phyloP scores from a whole-genome alignment of 202 grass and related monocot genomes.

The Elaeis oleifera region DNA sequence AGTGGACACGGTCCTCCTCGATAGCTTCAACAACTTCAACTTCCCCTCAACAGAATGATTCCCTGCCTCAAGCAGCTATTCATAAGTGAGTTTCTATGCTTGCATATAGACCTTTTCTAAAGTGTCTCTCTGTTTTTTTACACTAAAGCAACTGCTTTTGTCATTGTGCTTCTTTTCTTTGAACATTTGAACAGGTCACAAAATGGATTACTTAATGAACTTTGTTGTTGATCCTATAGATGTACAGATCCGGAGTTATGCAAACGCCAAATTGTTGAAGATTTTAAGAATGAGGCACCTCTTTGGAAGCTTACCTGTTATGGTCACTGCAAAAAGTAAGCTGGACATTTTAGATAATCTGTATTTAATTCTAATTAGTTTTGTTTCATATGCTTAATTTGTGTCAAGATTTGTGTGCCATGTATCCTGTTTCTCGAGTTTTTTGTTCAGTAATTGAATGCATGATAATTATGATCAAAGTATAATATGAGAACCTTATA shows the following conservation, averaged over 20 bases:
- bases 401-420: neutral
- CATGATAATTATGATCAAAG: neutral
- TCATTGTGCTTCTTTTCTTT: neutral
- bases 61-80: slow-evolving; percentile 26
- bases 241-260: slow-evolving; percentile 69
- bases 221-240: slow-evolving; percentile 33
- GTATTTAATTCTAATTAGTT: neutral
- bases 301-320: slow-evolving; percentile 97
- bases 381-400: neutral
- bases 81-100: slow-evolving; percentile 52
- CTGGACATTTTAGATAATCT: neutral
- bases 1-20: slow-evolving; percentile 52
- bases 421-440: neutral
- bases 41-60: slow-evolving; percentile 29
- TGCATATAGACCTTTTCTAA: neutral
- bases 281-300: slow-evolving; percentile 81
- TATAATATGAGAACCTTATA: neutral
- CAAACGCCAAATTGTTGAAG: slow-evolving; percentile 65
- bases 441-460: neutral
- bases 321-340: slow-evolving; percentile 63
- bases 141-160: neutral
- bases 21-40: slow-evolving; percentile 20
- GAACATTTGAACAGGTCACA: slow-evolving; percentile 1
- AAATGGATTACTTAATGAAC: neutral
- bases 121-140: neutral